Base-by-base conservation (phyloP, 163 green algal genomes). In the Chlamydomonas reinhardtii region DNA sequence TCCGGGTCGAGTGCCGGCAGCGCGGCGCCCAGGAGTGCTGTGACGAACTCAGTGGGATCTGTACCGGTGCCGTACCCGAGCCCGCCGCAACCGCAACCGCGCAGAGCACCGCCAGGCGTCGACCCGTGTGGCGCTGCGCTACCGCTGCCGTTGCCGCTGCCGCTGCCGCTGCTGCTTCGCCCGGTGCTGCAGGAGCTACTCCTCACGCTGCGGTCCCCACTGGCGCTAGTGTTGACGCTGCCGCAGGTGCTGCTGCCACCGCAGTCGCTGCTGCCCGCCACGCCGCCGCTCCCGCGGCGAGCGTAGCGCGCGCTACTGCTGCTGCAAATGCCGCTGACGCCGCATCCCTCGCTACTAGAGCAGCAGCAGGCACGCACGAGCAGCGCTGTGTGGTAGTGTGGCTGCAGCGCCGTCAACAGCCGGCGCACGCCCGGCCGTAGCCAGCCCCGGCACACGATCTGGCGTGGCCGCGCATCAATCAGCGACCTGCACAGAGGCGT, bases 381-480 rank as follows among this genome's bases (percentile, higher is more conserved):
- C 31, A 73, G 31, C 2, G 29, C 66, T 15, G 31, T n/a, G 31
- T 34, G 15, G 20, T 62, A 39, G 69, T 86, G 70, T 0, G 80
- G 80, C 25, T 73, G 66, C 31, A 78, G 32, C 5, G 79, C 52
- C 8, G 73, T 71, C 0, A 86, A 37, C 35, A 86, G 68, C 11
- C 80, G 80, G 27, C 80, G 69, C 0, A 73, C 80, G 27, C 80
- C 69, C 0, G 80, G 80, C 19, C 80, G 69, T 25, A 86, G 54
- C 80, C 80, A 86, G 0, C 3, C 66, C 20, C 29, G 64, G 5
- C 4, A 32, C 11, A 24, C 22, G 24, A 8, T 22, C 2, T 59
- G 39, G 19, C 61, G 25, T 14, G 35, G 59, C 59, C n/a, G n/a
- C n/a, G n/a, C n/a, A n/a, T 56, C 2, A 32, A 37, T 16, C 52